Percentiles rank a stretch among this genome's conserved stretches.
Evolutionary conservation across 768 basidiomycete species (phyloP).

Genomic region (Trametes meyenii): DNA sequence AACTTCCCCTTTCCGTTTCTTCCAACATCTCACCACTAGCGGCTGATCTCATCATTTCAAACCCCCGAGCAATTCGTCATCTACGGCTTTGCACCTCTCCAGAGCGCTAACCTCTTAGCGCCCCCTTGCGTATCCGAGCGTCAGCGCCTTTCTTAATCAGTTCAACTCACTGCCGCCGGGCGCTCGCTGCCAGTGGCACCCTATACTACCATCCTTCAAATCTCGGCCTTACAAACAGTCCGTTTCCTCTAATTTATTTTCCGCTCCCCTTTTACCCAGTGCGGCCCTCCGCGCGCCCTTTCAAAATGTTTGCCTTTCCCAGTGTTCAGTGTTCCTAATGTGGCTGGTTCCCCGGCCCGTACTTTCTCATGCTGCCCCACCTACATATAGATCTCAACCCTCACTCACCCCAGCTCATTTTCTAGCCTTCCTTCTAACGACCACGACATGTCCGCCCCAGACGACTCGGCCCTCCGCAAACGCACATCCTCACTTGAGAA

Average conservation of each 20-base stretch:
- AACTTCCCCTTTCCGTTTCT: background rate
- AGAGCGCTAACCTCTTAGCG: background rate
- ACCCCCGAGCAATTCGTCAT: too few species aligned
- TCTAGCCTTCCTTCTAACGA: constrained; percentile 5
- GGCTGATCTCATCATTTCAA: too few species aligned
- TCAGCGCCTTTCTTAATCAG: background rate
- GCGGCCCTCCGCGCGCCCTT: background rate
- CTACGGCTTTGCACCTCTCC: background rate
- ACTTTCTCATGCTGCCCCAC: constrained; percentile 15
- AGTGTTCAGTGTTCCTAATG: background rate
- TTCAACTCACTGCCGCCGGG: background rate
- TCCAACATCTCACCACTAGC: too few species aligned
- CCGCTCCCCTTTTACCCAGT: too few species aligned
- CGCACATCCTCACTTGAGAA: constrained; percentile 21
- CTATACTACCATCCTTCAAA: too few species aligned
- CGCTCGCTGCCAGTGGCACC: background rate
- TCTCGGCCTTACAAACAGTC: too few species aligned
- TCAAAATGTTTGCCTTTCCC: background rate
- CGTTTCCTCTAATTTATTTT: too few species aligned
- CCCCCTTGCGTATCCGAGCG: background rate
- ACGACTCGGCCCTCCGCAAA: constrained; percentile 28
- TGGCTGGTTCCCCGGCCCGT: background rate
- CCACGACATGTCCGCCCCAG: constrained; percentile 21
- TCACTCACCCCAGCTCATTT: background rate
- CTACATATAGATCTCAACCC: constrained; percentile 16